Conservation (phyloP, 75 land plant genomes). For the Picea sitchensis region DNA sequence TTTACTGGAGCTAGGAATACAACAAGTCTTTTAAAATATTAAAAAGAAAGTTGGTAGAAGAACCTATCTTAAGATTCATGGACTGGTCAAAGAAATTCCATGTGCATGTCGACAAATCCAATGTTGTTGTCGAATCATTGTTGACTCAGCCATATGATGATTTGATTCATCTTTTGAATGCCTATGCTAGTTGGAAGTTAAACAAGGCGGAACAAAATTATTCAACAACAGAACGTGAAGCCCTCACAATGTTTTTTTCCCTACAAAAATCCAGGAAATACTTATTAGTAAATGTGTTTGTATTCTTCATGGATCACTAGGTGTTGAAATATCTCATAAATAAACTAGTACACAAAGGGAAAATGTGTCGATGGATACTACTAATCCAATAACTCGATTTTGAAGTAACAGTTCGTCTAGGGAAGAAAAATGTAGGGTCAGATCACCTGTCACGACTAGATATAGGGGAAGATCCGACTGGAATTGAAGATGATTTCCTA, state of each 20-base stretch:
- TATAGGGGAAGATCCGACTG: neutral
- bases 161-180: neutral
- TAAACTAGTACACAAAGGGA: neutral
- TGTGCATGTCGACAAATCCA: neutral
- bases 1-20: neutral
- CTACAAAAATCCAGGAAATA: slow-evolving; percentile 15
- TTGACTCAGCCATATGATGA: neutral
- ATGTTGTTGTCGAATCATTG: neutral
- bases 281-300: neutral
- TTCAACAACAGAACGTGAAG: slow-evolving; percentile 13
- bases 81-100: neutral
- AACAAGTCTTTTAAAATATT: neutral
- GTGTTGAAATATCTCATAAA: slow-evolving; percentile 10
- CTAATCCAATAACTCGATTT: neutral
- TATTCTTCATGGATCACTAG: slow-evolving; percentile 15
- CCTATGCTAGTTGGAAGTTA: neutral
- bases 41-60: neutral
- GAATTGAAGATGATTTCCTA: neutral
- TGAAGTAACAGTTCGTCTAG: neutral
- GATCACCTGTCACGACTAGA: neutral
- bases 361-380: neutral
- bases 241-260: slow-evolving; percentile 3
- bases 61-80: neutral
- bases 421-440: neutral
- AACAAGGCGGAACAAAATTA: slow-evolving; percentile 6